Base-by-base conservation (phyloP, 139 green algal species). In the Nannochloris sp. region DNA sequence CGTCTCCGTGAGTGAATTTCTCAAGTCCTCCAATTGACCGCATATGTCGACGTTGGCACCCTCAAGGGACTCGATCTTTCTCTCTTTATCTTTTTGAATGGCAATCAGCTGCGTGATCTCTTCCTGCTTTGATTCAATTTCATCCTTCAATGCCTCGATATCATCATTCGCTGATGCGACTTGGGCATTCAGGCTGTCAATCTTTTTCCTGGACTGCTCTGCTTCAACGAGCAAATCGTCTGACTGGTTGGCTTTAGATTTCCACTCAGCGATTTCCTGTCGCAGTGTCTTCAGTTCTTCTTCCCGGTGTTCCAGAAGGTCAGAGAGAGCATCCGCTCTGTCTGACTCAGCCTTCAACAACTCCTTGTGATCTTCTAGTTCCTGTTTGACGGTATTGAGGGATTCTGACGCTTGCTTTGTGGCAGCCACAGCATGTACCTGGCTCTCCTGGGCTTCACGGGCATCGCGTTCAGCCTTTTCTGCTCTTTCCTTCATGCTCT, bases 331-430 rank as follows among this genome's bases (percentile, higher is more conserved):
- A 28, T 53, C 17, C 6, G n/a, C 46, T 10, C 46, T 11, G 17
- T 53, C 46, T 28, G 46, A 53, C 46, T 53, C 46, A 23, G 46
- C 16, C 46, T 14, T 53, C n/a, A 53, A 28, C 46, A 53, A 53
- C 16, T 28, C 17, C 56, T 45, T 29, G 12, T 20, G 14, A 6
- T 55, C 23, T 28, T 59, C 58, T 6, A 55, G 23, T 30, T 64
- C 58, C 20, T 26, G 12, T 51, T 64, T 64, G 5, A 56, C 58
- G 9, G 56, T 11, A 17, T 64, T 6, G 6, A 64, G 58, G 12
- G 56, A 14, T n/a, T 17, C 16, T 36, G 17, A 10, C 9, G 23
- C 23, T 28, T 64, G 17, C 8, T 59, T 25, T 25, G 23, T 8
- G 6, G 20, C 25, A 37, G 25, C 8, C 11, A 37, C 50, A 12